phyloP scores from a whole-genome alignment of 164 flowering plant genomes.

The Aristolochia contorta region DNA sequence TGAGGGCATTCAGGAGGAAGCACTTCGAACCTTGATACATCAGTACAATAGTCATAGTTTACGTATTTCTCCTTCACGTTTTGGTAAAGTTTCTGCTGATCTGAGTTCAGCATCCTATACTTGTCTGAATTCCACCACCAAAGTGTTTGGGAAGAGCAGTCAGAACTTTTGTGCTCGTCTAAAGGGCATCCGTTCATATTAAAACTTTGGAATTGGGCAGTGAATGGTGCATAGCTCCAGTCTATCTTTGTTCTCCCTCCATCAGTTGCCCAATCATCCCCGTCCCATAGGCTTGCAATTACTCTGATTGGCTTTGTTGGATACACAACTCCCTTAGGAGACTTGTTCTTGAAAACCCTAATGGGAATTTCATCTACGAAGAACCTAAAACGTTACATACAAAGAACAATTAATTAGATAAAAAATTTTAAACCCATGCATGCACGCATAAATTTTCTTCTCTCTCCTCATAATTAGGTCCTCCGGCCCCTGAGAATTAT shows the following conservation, averaged over 20 bases:
- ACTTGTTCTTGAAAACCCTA: constrained; percentile 51
- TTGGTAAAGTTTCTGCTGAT: constrained; percentile 15
- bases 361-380: constrained; percentile 57
- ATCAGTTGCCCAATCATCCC: constrained; percentile 60
- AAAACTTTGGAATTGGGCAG: constrained; percentile 33
- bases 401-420: neutral
- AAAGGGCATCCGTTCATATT: constrained; percentile 34
- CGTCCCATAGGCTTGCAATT: constrained; percentile 58
- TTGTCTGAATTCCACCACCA: constrained; percentile 60
- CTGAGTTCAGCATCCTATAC: constrained; percentile 19
- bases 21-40: constrained; percentile 21
- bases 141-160: constrained; percentile 11
- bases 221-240: constrained; percentile 56
- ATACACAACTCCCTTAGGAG: constrained; percentile 30
- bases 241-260: constrained; percentile 45
- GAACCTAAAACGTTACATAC: constrained; percentile 27
- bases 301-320: constrained; percentile 51
- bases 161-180: neutral
- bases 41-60: constrained; percentile 57
- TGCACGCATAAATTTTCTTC: too few species aligned
- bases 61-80: constrained; percentile 23
- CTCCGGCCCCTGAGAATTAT: too few species aligned
- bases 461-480: too few species aligned
- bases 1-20: constrained; percentile 41
- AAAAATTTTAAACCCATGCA: neutral